Conservation (phyloP, 2,329 filamentous ascomycete species). For the Meredithiella fracta region DNA sequence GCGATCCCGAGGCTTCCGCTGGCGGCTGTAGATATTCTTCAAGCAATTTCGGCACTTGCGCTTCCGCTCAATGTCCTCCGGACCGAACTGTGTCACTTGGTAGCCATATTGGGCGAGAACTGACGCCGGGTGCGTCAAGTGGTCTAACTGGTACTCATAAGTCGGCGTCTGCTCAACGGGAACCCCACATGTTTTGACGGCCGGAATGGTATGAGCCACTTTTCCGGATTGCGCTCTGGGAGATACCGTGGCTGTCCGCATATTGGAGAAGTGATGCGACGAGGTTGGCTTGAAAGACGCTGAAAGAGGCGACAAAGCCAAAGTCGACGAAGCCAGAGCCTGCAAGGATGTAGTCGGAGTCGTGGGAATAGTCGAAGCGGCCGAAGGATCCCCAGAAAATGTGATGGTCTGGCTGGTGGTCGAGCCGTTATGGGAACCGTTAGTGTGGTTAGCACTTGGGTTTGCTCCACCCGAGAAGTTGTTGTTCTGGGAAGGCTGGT, state of each 20-base stretch:
- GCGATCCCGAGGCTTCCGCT: background rate
- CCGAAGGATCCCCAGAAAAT: background rate
- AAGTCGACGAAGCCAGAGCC: background rate
- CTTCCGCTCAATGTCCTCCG: slow-evolving; percentile 20
- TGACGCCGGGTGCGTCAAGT: background rate
- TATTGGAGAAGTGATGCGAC: slow-evolving; percentile 3
- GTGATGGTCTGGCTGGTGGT: background rate
- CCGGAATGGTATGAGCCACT: background rate
- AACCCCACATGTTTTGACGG: slow-evolving; percentile 1
- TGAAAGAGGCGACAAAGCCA: background rate
- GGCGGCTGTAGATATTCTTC: slow-evolving; percentile 12
- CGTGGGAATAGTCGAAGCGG: background rate
- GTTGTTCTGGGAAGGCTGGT: background rate
- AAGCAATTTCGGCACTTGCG: slow-evolving; percentile 19
- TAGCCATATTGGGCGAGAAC: slow-evolving; percentile 17
- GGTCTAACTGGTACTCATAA: slow-evolving; percentile 1
- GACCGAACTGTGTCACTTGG: slow-evolving; percentile 18
- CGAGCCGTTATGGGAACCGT: background rate
- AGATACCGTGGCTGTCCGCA: background rate
- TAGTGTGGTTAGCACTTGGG: background rate
- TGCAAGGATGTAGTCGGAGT: slow-evolving; percentile 1
- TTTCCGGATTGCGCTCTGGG: background rate
- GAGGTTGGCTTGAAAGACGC: slow-evolving; percentile 5
- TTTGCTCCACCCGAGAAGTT: background rate
- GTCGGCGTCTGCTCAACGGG: background rate